A percentile compares a stretch with the other conserved stretches of the same genome.
Evolutionary conservation across 441 rosid species (phyloP).

Genomic region (Adansonia gregorii): DNA sequence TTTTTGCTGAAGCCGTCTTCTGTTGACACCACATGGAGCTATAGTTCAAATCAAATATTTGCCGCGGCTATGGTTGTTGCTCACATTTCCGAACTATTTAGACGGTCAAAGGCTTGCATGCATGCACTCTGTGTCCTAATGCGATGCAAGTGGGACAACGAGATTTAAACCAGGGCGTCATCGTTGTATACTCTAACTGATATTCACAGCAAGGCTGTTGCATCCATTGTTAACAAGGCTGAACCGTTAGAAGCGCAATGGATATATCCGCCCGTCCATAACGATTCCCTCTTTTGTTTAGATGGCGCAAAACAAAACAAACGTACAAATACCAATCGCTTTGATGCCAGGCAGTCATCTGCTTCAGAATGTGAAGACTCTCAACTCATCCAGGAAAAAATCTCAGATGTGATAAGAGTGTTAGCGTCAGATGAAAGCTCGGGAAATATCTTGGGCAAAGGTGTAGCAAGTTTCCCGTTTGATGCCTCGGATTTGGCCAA

Average conservation of each 20-base stretch:
- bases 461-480: slow-evolving; percentile 61
- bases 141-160: slow-evolving; percentile 94
- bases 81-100: slow-evolving; percentile 90
- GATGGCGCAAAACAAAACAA: slow-evolving; percentile 58
- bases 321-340: slow-evolving; percentile 43
- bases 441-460: slow-evolving; percentile 60
- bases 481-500: slow-evolving; percentile 98
- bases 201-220: slow-evolving; percentile 92
- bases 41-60: slow-evolving; percentile 93
- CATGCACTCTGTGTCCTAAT: slow-evolving; percentile 82
- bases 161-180: slow-evolving; percentile 80
- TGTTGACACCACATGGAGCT: slow-evolving; percentile 93
- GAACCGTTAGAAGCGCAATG: slow-evolving; percentile 88
- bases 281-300: slow-evolving; percentile 49
- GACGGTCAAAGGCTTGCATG: slow-evolving; percentile 92
- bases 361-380: slow-evolving; percentile 45
- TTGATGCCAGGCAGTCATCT: slow-evolving; percentile 55
- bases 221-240: slow-evolving; percentile 93
- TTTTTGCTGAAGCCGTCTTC: slow-evolving; percentile 96
- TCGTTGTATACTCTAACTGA: slow-evolving; percentile 92
- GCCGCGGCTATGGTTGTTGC: slow-evolving; percentile 99
- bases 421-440: slow-evolving; percentile 50
- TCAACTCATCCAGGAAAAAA: slow-evolving; percentile 43
- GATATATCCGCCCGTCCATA: slow-evolving; percentile 66
- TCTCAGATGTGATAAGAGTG: slow-evolving; percentile 50